Evolutionary conservation across 192 early-diverging fungal genomes (phyloP), one percentile per base, ranked within the genome.

Genomic region (Coemansia sp.): DNA sequence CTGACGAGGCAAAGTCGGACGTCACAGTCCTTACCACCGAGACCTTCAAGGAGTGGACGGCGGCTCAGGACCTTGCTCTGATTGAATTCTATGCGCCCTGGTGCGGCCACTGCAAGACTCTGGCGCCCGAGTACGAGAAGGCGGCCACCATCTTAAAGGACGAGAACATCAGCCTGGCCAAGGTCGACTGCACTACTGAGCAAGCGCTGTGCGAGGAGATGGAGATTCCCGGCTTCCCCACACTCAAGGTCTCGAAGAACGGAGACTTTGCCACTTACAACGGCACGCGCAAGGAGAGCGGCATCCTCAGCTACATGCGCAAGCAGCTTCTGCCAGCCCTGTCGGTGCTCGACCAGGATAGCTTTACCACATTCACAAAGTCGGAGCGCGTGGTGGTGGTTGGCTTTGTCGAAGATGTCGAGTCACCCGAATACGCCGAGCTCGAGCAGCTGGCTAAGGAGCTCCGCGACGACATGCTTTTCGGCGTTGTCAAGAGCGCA

Each of bases 31-130:
- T 57, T 17, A 57, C 54, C 16, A 57, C 54, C 54, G 54, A 57
- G 33, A 57, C 31, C 16, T 57, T 57, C 33, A 57, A 57, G 54
- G 54, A 73, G 13, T 86, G 83, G 67, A 82, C 92, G 63, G 70
- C 86, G 24, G 72, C 79, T 3, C 87, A 92, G 76, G 75, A 90
- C 10, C 73, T 96, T 45, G 87, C 91, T 31, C 88, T 98, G 53
- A 90, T 98, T 63, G 91, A 98, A 83, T 98, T 98, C 84, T 98
- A 89, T 79, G 95, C 97, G 37, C 97, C 95, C 36, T 98, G 94
- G 96, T 99, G 97, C 83, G 94, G 95, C 62, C 93, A 99, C 88
- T 99, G 97, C 85, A 94, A 98, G 87, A 85, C 86, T 59, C 81
- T 92, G 66, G 95, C 95, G 27, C 96, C 96, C 61, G 92, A 97